Conservation (phyloP, 139 green algal species). For the Limnomonas spitsbergensis region DNA sequence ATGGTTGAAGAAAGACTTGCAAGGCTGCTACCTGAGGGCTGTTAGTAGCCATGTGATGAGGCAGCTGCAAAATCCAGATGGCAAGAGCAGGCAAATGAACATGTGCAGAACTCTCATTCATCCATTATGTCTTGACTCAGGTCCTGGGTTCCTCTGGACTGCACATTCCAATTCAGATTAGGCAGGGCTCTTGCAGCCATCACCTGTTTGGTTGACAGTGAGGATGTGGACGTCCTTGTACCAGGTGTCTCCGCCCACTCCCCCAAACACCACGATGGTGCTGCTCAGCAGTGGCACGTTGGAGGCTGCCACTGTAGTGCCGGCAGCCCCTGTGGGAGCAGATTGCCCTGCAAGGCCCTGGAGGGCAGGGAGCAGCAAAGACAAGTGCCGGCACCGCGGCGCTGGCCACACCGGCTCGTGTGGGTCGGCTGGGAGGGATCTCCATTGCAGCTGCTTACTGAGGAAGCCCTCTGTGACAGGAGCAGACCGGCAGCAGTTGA, state of each 20-base stretch:
- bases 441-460: background rate
- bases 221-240: conserved; percentile 2
- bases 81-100: too few species aligned
- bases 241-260: background rate
- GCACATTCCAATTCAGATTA: too few species aligned
- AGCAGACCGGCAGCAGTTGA: too few species aligned
- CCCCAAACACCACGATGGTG: conserved; percentile 1
- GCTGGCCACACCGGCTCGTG: background rate
- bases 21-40: too few species aligned
- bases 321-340: background rate
- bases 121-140: too few species aligned
- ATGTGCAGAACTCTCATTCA: too few species aligned
- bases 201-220: background rate
- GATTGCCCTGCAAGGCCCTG: background rate
- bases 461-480: conserved; percentile 5
- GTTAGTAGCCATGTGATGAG: too few species aligned
- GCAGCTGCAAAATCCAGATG: too few species aligned
- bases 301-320: too few species aligned
- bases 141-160: too few species aligned
- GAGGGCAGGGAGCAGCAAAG: background rate
- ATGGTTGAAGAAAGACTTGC: too few species aligned
- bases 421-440: background rate
- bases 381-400: background rate
- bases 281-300: background rate
- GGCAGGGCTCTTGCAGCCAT: too few species aligned